These are phyloP conservation scores for Mollisia scopiformis DNA, from an alignment of 2,329 filamentous ascomycete genomes.

Conservation along the genomic window DNA sequence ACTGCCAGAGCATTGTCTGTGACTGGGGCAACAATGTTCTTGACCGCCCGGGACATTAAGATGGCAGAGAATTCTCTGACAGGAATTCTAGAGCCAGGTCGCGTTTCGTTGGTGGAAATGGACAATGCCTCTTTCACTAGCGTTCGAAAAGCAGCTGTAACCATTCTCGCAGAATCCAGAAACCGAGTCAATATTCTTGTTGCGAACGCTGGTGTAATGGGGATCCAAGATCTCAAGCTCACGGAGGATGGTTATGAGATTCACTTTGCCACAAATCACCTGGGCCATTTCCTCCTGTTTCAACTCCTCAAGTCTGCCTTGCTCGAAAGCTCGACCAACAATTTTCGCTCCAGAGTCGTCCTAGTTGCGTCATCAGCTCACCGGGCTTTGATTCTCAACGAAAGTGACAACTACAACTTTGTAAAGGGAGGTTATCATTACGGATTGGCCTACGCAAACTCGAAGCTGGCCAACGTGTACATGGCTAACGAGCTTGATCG, in stretches of 20 bases:
- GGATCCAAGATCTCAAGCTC: slow-evolving; percentile 30
- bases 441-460: slow-evolving; percentile 43
- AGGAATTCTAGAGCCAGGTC: slow-evolving; percentile 43
- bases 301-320: slow-evolving; percentile 49
- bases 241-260: slow-evolving; percentile 51
- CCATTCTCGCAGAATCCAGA: slow-evolving; percentile 31
- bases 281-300: slow-evolving; percentile 57
- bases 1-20: slow-evolving; percentile 2
- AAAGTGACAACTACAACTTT: slow-evolving; percentile 22
- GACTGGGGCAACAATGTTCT: slow-evolving; percentile 10
- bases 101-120: slow-evolving; percentile 38
- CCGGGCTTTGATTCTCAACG: slow-evolving; percentile 45
- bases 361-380: slow-evolving; percentile 48
- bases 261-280: slow-evolving; percentile 56
- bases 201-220: slow-evolving; percentile 31
- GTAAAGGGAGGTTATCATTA: slow-evolving; percentile 40
- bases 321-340: slow-evolving; percentile 40
- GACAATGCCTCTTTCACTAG: slow-evolving; percentile 38
- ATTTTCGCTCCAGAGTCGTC: slow-evolving; percentile 51
- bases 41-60: slow-evolving; percentile 4
- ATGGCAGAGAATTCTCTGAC: slow-evolving; percentile 13
- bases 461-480: slow-evolving; percentile 49
- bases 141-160: slow-evolving; percentile 34
- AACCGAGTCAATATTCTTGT: slow-evolving; percentile 37
- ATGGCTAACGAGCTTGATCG: slow-evolving; percentile 50